phyloP scores from a whole-genome alignment of 1,284 basidiomycete species.

The Boletellus dicymbophilus region DNA sequence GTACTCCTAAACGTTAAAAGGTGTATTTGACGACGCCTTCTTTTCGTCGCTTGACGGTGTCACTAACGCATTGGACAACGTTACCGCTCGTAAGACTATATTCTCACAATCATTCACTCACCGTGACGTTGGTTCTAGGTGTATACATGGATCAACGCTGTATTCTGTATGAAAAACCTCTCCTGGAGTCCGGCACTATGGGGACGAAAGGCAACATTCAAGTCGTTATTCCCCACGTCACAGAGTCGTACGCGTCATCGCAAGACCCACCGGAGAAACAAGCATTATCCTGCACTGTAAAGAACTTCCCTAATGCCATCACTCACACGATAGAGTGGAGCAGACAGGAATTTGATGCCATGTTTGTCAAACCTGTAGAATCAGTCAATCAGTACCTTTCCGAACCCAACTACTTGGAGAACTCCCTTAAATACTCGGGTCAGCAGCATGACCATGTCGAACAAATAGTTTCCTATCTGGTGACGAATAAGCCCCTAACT shows the following conservation, averaged over 20 bases:
- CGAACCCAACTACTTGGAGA: slow-evolving; percentile 95
- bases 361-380: slow-evolving; percentile 94
- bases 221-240: slow-evolving; percentile 93
- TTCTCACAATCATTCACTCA: neutral
- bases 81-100: slow-evolving; percentile 79
- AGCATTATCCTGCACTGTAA: slow-evolving; percentile 97
- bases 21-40: slow-evolving; percentile 89
- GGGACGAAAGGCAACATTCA: slow-evolving; percentile 99
- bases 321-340: slow-evolving; percentile 99
- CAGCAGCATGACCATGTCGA: slow-evolving; percentile 90
- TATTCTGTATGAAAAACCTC: slow-evolving; percentile 95
- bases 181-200: slow-evolving; percentile 97
- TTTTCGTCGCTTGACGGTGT: slow-evolving; percentile 91
- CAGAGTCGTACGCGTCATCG: slow-evolving; percentile 97
- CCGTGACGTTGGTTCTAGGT: slow-evolving; percentile 46
- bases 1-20: slow-evolving; percentile 41
- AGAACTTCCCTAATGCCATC: slow-evolving; percentile 99
- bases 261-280: slow-evolving; percentile 99
- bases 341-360: slow-evolving; percentile 89
- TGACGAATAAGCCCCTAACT: slow-evolving; percentile 90
- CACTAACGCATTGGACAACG: slow-evolving; percentile 99
- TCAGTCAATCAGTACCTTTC: slow-evolving; percentile 97
- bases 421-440: slow-evolving; percentile 86
- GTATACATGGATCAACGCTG: slow-evolving; percentile 99
- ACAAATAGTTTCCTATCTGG: slow-evolving; percentile 90